Evolutionary conservation across 2,329 filamentous ascomycete genomes (phyloP).

Genomic region (Aspergillus hortae): DNA sequence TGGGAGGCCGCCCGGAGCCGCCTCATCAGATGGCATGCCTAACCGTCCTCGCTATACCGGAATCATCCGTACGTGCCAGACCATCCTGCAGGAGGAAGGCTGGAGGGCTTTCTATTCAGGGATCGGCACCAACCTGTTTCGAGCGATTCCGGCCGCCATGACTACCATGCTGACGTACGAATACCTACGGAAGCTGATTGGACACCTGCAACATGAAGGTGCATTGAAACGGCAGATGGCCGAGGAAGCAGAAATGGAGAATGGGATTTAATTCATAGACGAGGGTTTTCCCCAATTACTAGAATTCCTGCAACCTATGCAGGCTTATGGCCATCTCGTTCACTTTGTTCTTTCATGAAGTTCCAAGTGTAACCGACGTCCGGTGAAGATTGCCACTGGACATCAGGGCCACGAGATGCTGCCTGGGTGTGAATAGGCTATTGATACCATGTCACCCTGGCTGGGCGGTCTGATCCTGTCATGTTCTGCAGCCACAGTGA

Average conservation of each 20-base stretch:
- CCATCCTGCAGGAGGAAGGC: slow-evolving; percentile 84
- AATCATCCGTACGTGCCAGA: slow-evolving; percentile 74
- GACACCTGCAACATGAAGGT: slow-evolving; percentile 54
- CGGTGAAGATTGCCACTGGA: neutral
- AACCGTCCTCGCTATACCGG: slow-evolving; percentile 65
- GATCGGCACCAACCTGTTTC: slow-evolving; percentile 95
- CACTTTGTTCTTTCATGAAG: neutral
- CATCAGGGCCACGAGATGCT: neutral
- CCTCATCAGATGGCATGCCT: slow-evolving; percentile 57
- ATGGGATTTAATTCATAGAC: slow-evolving; percentile 19
- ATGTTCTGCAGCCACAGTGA: no score
- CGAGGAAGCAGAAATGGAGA: slow-evolving; percentile 13
- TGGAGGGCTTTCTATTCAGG: slow-evolving; percentile 97
- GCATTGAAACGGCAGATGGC: slow-evolving; percentile 23
- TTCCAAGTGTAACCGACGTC: neutral
- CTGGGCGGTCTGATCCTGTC: no score
- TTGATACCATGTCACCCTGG: neutral
- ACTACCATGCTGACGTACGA: slow-evolving; percentile 98
- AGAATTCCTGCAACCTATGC: neutral
- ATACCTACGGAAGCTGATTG: slow-evolving; percentile 59
- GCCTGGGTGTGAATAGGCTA: neutral
- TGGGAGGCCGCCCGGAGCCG: slow-evolving; percentile 39
- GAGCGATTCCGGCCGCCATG: slow-evolving; percentile 89
- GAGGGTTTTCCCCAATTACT: neutral
- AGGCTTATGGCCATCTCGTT: neutral